Evolutionary conservation across 2,329 filamentous ascomycete genomes (phyloP).

Genomic region (Microsporum ferrugineum): DNA sequence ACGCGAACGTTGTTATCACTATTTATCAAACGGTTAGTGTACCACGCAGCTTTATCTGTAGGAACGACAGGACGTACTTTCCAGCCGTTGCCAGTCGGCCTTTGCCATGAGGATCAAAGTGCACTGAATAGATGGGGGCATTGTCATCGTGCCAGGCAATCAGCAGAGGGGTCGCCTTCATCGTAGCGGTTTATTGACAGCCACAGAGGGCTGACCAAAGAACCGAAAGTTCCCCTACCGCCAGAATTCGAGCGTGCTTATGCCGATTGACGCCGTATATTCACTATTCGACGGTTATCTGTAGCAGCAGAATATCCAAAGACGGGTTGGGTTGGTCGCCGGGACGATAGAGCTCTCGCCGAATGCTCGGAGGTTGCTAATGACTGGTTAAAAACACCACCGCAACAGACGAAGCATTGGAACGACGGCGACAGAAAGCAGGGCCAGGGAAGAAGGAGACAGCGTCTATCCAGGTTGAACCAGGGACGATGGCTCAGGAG

Average conservation of each 20-base stretch:
- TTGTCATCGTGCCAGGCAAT: conserved; percentile 99
- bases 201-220: conserved; percentile 4
- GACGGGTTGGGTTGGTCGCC: not conserved
- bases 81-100: conserved; percentile 85
- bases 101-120: conserved; percentile 88
- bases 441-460: not conserved
- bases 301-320: not conserved
- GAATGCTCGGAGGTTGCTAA: not conserved
- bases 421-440: not conserved
- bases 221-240: not conserved
- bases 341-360: not conserved
- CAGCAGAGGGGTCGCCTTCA: conserved; percentile 94
- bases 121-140: conserved; percentile 89
- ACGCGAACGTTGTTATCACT: conserved; percentile 87
- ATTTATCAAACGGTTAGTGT: conserved; percentile 6
- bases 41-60: not conserved
- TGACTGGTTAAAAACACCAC: not conserved
- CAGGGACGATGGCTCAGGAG: not conserved
- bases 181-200: conserved; percentile 33
- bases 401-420: not conserved
- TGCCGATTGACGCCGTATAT: not conserved
- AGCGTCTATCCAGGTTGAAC: not conserved
- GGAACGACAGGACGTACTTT: conserved; percentile 41
- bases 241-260: not conserved
- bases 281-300: not conserved